phyloP scores from a whole-genome alignment of 805 yeast species.

The Kluyveromyces dobzhanskii region DNA sequence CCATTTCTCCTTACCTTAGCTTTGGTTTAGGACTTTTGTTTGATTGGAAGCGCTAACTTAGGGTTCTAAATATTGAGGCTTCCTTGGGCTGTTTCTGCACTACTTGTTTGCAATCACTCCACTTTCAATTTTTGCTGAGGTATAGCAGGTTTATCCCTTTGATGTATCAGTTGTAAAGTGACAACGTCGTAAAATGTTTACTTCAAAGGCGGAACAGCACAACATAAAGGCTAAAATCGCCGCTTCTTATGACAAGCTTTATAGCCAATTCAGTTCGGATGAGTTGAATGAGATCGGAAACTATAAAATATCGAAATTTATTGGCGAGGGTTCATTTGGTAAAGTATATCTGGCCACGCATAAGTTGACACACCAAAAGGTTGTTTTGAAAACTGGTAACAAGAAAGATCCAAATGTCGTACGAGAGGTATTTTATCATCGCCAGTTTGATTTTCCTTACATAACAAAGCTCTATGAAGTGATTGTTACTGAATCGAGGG shows the following conservation, averaged over 20 bases:
- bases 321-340: constrained; percentile 92
- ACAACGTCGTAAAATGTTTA: constrained; percentile 5
- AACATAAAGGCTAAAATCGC: constrained; percentile 38
- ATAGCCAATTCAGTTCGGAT: constrained; percentile 37
- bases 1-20: no score
- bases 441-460: constrained; percentile 75
- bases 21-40: no score
- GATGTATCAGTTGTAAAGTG: no score
- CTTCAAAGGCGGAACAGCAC: constrained; percentile 24
- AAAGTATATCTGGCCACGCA: constrained; percentile 83
- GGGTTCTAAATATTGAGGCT: no score
- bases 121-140: no score
- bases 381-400: constrained; percentile 76
- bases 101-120: no score
- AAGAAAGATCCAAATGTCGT: constrained; percentile 79
- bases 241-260: constrained; percentile 54
- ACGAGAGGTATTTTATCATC: constrained; percentile 81
- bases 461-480: constrained; percentile 82
- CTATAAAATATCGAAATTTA: constrained; percentile 60
- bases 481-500: constrained; percentile 65
- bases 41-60: no score
- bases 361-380: constrained; percentile 59
- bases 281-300: constrained; percentile 68
- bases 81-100: no score
- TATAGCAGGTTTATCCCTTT: no score